Base-by-base conservation (phyloP, 2,329 filamentous ascomycete species). In the Aspergillus sp. region DNA sequence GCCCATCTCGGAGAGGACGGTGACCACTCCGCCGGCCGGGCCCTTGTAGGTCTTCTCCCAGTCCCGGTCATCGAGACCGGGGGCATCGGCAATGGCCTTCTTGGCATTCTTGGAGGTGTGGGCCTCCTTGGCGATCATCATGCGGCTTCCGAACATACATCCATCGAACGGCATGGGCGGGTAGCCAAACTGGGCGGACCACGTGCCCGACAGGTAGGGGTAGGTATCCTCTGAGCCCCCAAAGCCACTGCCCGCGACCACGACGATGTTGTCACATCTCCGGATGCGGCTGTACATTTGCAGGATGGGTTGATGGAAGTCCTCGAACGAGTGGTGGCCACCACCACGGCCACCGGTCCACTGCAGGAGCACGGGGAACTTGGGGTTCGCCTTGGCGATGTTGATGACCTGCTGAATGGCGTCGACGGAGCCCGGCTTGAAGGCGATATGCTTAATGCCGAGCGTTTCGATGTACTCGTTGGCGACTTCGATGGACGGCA, bases 1-100 rank as follows among this genome's bases (percentile, higher is more conserved):
- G 41, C 93, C 94, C 94, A 98, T 98, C 72, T 98, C 93, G 1
- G 93, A 98, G 54, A 89, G 82, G 42, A 98, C 93, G 29, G 93
- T 98, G 60, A 98, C 91, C 53, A 98, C 82, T 65, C 93, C 93
- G 60, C 93, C 93, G 48, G 90, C 86, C 28, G 89, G 78, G 12
- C 87, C 88, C 73, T 91, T 88, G 75, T 95, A 95, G 4, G 88
- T 94, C 72, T 90, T 83, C 71, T 95, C 89, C 90, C 90, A 96
- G 56, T 91, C 78, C 51, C 67, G 69, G 61, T 96, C 89, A 43
- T 86, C 85, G 33, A 95, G 75, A 65, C 90, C 90, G 50, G 83
- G 80, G 3, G 90, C 88, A 51, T 90, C 87, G 35, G 87, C 83
- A 59, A 96, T 96, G 34, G 89, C 88, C 70, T 93, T 81, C 75